Base-by-base conservation (phyloP, 169 alveolate genomes). In the Cryptosporidium meleagridis region DNA sequence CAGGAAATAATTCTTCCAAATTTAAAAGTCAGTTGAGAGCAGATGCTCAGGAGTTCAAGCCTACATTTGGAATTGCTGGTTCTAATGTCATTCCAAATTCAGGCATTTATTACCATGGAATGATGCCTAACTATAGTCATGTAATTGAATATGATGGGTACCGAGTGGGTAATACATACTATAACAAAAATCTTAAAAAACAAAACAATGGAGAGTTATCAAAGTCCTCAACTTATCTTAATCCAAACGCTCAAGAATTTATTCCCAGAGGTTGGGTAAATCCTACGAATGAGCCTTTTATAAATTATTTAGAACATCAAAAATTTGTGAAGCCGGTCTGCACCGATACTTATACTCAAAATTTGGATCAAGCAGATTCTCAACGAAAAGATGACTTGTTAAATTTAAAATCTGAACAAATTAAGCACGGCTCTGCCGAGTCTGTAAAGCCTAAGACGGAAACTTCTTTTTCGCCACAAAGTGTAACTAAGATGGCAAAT, bases 191-290 rank as follows among this genome's bases (percentile, higher is more conserved):
- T 21, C 68, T 18, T 37, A 62, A 35, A 10, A 80, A 65, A 39
- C 65, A 61, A 45, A 52, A 55, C 5, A 52, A 33, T 55, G 71
- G 26, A 37, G 72, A 65, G 21, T 31, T 31, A 16, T 59, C 55
- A 39, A 73, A 55, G 21, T 31, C 53, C 16, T 51, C 70, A 10
- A 80, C 87, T 16, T 29, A 69, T 45, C 65, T 80, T 3, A 80
- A 80, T 65, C 87, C 87, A 29, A 80, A 80, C 45, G 87, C 87
- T 37, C 87, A 80, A 48, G 87, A 80, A 35, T 80, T 80, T 59
- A 53, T 80, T 33, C 87, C 87, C 35, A 80, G 87, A 80, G 75
- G 87, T 9, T 80, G 87, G 87, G 37, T 80, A 62, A 62, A 62
- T 65, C 75, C 58, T 53, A 59, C 29, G 1, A 62, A 59, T 37